Conservation (phyloP, 2,329 filamentous ascomycete genomes). For the Mycosphaerella sp. region DNA sequence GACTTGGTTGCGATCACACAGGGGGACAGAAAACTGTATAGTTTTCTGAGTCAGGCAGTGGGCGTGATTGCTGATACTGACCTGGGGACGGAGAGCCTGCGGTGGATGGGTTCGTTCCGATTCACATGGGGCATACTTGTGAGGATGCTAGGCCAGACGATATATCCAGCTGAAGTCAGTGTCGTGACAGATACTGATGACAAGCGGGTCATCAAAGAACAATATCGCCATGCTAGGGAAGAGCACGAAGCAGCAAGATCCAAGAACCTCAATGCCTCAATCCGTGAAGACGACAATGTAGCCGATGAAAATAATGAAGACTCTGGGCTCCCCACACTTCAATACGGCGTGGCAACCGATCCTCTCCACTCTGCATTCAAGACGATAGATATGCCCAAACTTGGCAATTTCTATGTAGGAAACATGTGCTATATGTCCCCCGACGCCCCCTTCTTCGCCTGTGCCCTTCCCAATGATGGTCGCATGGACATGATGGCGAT, state of each 20-base stretch:
- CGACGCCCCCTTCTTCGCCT: conserved; percentile 80
- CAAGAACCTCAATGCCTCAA: conserved; percentile 19
- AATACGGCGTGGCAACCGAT: conserved; percentile 74
- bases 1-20: conserved; percentile 88
- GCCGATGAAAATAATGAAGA: conserved; percentile 16
- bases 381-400: conserved; percentile 62
- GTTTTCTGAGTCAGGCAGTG: conserved; percentile 83
- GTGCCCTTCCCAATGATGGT: conserved; percentile 75
- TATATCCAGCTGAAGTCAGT: conserved; percentile 85
- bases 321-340: conserved; percentile 56
- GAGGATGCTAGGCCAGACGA: conserved; percentile 65
- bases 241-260: conserved; percentile 25
- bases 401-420: conserved; percentile 90
- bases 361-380: conserved; percentile 72
- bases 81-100: conserved; percentile 78
- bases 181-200: conserved; percentile 73
- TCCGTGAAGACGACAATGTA: conserved; percentile 10
- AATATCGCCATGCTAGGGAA: conserved; percentile 50
- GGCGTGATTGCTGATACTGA: conserved; percentile 89
- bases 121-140: conserved; percentile 82
- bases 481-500: conserved; percentile 78
- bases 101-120: conserved; percentile 83
- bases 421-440: conserved; percentile 93
- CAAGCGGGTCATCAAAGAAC: conserved; percentile 66
- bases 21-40: conserved; percentile 64